A percentile compares a stretch with the other conserved stretches of the same genome.
These are phyloP conservation scores for Ustilago loliicola DNA, from an alignment of 1,284 basidiomycete species.

Conservation along the genomic window DNA sequence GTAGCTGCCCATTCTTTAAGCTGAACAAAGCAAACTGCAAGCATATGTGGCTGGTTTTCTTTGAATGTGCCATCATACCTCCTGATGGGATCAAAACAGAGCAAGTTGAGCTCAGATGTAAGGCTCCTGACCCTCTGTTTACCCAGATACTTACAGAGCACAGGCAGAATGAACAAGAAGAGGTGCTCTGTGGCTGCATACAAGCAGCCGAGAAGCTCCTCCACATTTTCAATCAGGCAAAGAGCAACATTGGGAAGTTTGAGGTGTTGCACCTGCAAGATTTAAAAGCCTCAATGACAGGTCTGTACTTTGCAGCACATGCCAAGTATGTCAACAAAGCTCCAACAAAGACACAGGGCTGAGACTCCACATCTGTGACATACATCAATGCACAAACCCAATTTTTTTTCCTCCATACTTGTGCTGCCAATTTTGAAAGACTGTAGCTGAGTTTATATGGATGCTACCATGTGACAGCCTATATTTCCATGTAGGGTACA, in stretches of 20 bases:
- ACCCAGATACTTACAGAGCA: too few relatives aligned
- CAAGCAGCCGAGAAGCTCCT: not conserved
- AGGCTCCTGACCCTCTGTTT: not conserved
- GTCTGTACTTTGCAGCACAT: too few relatives aligned
- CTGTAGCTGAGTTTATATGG: too few relatives aligned
- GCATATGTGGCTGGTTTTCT: not conserved
- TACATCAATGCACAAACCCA: too few relatives aligned
- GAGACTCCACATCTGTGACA: too few relatives aligned
- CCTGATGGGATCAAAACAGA: not conserved
- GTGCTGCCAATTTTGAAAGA: too few relatives aligned
- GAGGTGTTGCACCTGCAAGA: not conserved
- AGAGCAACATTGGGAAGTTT: not conserved
- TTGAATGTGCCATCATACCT: not conserved
- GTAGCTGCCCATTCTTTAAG: not conserved
- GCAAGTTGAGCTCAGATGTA: not conserved
- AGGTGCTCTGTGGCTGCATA: not conserved
- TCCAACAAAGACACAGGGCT: too few relatives aligned
- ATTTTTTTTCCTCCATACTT: too few relatives aligned
- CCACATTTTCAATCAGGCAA: not conserved
- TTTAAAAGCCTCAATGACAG: too few relatives aligned
- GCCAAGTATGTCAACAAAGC: too few relatives aligned
- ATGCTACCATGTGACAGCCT: too few relatives aligned
- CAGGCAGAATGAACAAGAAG: not conserved
- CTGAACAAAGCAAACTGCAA: not conserved
- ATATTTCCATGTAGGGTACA: too few relatives aligned